phyloP scores from a whole-genome alignment of 805 yeast species.

The Wickerhamiella dianesei region DNA sequence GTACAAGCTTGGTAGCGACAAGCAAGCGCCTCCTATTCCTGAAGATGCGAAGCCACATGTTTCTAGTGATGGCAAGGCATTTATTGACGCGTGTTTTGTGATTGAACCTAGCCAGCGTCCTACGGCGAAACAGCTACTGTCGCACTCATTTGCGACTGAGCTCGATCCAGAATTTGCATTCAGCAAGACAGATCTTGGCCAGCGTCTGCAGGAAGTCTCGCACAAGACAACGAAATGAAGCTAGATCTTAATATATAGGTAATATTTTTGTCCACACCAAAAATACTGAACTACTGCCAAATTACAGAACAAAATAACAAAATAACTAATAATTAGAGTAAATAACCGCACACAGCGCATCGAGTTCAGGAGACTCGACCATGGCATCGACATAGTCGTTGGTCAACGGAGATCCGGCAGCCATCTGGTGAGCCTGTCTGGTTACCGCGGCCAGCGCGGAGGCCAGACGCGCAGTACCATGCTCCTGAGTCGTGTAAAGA shows the following conservation, averaged over 20 bases:
- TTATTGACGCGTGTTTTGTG: constrained; percentile 62
- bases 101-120: constrained; percentile 77
- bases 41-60: constrained; percentile 64
- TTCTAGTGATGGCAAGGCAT: constrained; percentile 50
- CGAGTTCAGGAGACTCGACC: constrained; percentile 49
- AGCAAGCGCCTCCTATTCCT: constrained; percentile 90
- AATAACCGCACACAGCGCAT: constrained; percentile 79
- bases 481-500: constrained; percentile 15
- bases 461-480: constrained; percentile 41
- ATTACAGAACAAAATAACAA: neutral
- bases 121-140: constrained; percentile 42
- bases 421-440: constrained; percentile 46
- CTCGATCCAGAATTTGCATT: constrained; percentile 12
- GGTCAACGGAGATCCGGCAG: constrained; percentile 30
- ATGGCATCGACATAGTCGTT: constrained; percentile 35
- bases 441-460: constrained; percentile 55
- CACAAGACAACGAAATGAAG: neutral
- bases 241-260: neutral
- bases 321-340: constrained; percentile 54
- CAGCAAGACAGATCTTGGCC: constrained; percentile 15
- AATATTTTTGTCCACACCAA: no score
- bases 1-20: constrained; percentile 70
- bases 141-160: constrained; percentile 11
- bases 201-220: neutral
- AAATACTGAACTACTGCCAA: no score